A percentile compares a stretch with the other conserved stretches of the same genome.
Conservation (phyloP, 139 green algal species). For the Tetraselmis striata region DNA sequence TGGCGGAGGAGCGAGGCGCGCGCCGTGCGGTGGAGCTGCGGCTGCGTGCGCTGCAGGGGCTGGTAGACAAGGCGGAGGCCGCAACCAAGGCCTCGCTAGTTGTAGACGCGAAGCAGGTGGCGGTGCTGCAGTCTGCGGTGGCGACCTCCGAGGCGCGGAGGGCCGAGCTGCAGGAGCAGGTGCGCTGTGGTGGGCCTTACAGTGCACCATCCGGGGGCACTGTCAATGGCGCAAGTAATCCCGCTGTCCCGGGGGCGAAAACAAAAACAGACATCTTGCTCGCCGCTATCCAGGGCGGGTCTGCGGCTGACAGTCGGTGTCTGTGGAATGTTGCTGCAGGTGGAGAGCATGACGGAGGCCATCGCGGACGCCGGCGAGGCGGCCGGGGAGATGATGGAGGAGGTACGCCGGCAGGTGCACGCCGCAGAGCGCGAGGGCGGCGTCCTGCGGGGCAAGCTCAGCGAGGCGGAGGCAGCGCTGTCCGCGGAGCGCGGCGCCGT, state of each 20-base stretch:
- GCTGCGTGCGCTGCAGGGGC: neutral
- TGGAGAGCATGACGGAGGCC: neutral
- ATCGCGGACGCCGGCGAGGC: neutral
- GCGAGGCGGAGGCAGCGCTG: neutral
- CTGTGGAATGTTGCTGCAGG: too few relatives aligned
- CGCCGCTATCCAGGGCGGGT: too few relatives aligned
- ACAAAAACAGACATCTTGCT: too few relatives aligned
- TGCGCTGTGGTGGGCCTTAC: too few relatives aligned
- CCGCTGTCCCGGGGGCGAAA: too few relatives aligned
- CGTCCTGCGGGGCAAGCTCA: neutral
- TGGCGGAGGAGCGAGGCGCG: neutral
- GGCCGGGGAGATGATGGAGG: neutral
- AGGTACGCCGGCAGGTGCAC: neutral
- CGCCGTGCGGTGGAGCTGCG: neutral
- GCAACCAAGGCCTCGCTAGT: neutral
- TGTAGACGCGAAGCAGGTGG: neutral
- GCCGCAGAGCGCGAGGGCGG: neutral
- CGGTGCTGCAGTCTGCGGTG: neutral
- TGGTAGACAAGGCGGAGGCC: neutral
- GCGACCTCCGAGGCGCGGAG: neutral
- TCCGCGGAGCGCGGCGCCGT: neutral
- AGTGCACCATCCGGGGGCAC: too few relatives aligned
- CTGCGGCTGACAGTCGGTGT: too few relatives aligned
- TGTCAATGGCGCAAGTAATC: too few relatives aligned
- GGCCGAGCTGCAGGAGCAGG: neutral